These are phyloP conservation scores for Dicorynia guianensis DNA, from an alignment of 306 rosid genomes.

Conservation along the genomic window DNA sequence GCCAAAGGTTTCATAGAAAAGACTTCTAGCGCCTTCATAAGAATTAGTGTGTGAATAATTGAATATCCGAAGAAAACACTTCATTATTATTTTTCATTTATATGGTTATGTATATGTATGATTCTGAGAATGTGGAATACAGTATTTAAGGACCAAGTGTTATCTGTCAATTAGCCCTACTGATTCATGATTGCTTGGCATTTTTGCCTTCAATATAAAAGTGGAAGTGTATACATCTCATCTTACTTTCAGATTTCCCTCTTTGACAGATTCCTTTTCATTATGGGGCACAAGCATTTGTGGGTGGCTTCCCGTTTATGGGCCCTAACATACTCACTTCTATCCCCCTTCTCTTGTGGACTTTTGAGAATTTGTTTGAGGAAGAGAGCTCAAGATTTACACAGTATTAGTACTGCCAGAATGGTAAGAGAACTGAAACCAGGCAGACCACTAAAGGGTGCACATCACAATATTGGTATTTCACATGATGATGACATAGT, in stretches of 20 bases:
- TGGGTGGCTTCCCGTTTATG: no score
- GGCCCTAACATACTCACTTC: no score
- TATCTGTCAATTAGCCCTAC: constrained; percentile 1
- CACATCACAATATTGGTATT: no score
- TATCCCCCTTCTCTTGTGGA: constrained; percentile 62
- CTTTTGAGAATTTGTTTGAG: constrained; percentile 68
- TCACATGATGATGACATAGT: no score
- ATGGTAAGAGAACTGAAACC: constrained; percentile 46
- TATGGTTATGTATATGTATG: constrained; percentile 12
- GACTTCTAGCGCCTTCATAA: constrained; percentile 1
- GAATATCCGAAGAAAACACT: neutral
- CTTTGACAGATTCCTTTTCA: no score
- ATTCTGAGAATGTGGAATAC: neutral
- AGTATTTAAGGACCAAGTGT: neutral
- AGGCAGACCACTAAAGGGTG: constrained; percentile 34
- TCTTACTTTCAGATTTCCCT: no score
- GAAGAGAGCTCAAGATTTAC: constrained; percentile 70
- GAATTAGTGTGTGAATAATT: neutral
- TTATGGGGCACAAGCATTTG: no score
- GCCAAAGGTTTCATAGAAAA: no score
- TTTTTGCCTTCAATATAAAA: no score
- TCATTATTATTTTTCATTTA: neutral
- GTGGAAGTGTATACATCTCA: no score
- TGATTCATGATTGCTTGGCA: no score
- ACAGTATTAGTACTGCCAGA: constrained; percentile 61